These are phyloP conservation scores for Luvunga scandens DNA, from an alignment of 345 rosid genomes.

Conservation along the genomic window DNA sequence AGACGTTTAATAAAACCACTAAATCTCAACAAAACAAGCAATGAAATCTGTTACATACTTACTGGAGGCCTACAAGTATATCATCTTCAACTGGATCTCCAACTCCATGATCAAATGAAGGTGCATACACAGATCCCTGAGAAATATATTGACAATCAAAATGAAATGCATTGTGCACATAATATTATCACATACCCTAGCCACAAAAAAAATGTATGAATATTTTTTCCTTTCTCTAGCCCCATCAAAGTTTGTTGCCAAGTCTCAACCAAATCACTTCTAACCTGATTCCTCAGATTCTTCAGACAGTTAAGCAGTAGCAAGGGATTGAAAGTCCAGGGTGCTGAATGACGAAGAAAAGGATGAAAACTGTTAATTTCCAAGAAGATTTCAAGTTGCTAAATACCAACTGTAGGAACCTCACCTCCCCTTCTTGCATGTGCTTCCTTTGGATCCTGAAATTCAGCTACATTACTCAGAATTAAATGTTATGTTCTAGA, in stretches of 20 bases:
- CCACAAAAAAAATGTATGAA: not conserved
- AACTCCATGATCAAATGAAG: slow-evolving; percentile 90
- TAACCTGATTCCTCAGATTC: slow-evolving; percentile 73
- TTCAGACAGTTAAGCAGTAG: slow-evolving; percentile 65
- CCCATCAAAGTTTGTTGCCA: not conserved
- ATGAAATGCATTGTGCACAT: slow-evolving; percentile 13
- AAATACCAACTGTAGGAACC: slow-evolving; percentile 23
- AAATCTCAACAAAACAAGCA: not conserved
- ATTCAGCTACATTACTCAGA: slow-evolving; percentile 10
- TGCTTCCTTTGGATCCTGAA: slow-evolving; percentile 87
- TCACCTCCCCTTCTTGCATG: slow-evolving; percentile 98
- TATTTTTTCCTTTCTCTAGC: not conserved
- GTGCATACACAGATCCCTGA: slow-evolving; percentile 83
- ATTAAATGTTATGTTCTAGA: not conserved
- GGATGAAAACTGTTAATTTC: slow-evolving; percentile 11
- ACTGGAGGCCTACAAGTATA: slow-evolving; percentile 79
- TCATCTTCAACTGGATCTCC: slow-evolving; percentile 95
- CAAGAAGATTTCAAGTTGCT: slow-evolving; percentile 8
- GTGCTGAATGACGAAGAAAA: slow-evolving; percentile 55
- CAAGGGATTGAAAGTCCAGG: slow-evolving; percentile 84
- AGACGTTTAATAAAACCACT: not conserved
- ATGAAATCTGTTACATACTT: slow-evolving; percentile 36
- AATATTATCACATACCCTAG: not conserved
- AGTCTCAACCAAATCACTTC: slow-evolving; percentile 12
- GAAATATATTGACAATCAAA: slow-evolving; percentile 14